Evolutionary conservation across 1,284 basidiomycete genomes (phyloP).

Genomic region (Ceratobasidium sp.): DNA sequence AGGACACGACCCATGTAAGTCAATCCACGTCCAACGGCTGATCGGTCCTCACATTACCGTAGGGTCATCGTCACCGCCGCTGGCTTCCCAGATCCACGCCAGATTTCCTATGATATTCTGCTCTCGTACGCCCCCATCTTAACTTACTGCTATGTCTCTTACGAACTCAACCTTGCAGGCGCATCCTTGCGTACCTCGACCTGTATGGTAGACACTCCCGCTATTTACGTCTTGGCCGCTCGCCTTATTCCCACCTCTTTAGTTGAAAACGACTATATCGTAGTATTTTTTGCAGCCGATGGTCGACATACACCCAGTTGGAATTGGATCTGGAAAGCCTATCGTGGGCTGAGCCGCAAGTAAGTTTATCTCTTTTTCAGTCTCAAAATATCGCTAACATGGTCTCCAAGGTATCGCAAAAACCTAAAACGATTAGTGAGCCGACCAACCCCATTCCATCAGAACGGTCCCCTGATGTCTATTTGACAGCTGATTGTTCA

Average conservation of each 20-base stretch:
- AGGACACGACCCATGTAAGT: constrained; percentile 88
- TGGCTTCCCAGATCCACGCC: constrained; percentile 80
- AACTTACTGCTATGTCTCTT: constrained; percentile 2
- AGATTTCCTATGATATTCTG: constrained; percentile 81
- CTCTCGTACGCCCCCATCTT: constrained; percentile 68
- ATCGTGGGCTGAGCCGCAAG: constrained; percentile 81
- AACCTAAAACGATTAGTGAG: constrained; percentile 83
- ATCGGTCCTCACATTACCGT: constrained; percentile 25
- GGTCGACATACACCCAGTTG: constrained; percentile 78
- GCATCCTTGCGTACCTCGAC: constrained; percentile 79
- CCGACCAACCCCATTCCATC: constrained; percentile 39
- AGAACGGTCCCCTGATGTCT: constrained; percentile 25
- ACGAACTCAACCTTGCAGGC: constrained; percentile 59
- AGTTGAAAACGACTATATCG: constrained; percentile 89
- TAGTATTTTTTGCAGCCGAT: constrained; percentile 88
- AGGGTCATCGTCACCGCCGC: constrained; percentile 87
- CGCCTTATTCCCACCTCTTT: constrained; percentile 26
- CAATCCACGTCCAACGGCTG: constrained; percentile 21
- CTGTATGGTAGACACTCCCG: constrained; percentile 72
- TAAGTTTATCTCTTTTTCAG: constrained; percentile 47
- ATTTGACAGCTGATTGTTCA: constrained; percentile 79
- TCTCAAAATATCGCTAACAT: constrained; percentile 13
- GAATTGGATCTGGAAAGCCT: constrained; percentile 93
- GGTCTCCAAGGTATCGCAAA: constrained; percentile 71
- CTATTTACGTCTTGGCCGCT: constrained; percentile 19